Evolutionary conservation across 2,329 filamentous ascomycete species (phyloP).

Genomic region (Aspergillus transmontanensis): DNA sequence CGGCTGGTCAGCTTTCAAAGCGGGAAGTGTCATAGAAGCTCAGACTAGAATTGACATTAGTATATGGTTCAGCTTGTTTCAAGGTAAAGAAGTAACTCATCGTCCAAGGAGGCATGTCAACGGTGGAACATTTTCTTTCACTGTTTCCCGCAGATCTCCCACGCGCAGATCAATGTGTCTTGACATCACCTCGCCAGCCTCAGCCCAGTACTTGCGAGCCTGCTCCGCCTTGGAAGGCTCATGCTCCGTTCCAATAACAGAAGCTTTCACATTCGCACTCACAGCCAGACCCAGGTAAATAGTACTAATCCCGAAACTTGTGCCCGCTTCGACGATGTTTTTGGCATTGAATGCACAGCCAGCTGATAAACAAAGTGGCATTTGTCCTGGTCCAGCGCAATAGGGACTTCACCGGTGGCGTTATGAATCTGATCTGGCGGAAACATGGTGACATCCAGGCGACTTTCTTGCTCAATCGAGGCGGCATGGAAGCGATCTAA

Average conservation of each 20-base stretch:
- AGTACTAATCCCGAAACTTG: constrained; percentile 47
- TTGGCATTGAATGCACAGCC: too few species aligned
- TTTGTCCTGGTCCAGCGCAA: too few species aligned
- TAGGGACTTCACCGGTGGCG: constrained; percentile 21
- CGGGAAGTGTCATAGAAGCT: constrained; percentile 53
- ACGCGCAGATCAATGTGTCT: constrained; percentile 1
- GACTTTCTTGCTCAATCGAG: constrained; percentile 6
- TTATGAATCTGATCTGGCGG: not conserved
- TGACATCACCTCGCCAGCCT: not conserved
- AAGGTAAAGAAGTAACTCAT: not conserved
- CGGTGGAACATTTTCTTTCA: not conserved
- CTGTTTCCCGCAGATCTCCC: not conserved
- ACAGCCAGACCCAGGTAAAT: constrained; percentile 42
- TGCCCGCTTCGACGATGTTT: too few species aligned
- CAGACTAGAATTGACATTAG: not conserved
- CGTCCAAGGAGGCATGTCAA: not conserved
- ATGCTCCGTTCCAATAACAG: not conserved
- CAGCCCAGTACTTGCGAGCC: not conserved
- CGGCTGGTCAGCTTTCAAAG: constrained; percentile 51
- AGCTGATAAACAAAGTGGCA: too few species aligned
- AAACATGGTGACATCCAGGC: not conserved
- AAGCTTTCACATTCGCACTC: not conserved
- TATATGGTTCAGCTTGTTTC: not conserved
- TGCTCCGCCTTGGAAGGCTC: not conserved
- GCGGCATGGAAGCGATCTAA: constrained; percentile 1